Conservation (phyloP, 2,329 filamentous ascomycete genomes). For the Fusarium sp. region DNA sequence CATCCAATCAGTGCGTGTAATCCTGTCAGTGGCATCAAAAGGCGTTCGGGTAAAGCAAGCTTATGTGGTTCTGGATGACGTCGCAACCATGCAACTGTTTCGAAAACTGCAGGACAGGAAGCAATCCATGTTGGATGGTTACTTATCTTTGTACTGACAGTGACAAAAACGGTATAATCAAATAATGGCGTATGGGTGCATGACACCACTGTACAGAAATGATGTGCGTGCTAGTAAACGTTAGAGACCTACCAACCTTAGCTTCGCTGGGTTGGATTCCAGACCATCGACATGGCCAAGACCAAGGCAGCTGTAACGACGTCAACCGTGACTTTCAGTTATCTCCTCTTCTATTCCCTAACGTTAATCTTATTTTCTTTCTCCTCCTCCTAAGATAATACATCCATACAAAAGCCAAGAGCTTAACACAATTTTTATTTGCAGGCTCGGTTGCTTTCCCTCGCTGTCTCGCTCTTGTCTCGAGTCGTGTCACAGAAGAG, state of each 20-base stretch:
- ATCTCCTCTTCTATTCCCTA: slow-evolving; percentile 6
- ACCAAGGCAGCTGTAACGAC: slow-evolving; percentile 27
- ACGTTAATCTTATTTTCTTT: neutral
- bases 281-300: slow-evolving; percentile 17
- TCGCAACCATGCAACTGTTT: slow-evolving; percentile 35
- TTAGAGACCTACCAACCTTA: slow-evolving; percentile 4
- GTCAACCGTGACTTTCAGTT: slow-evolving; percentile 20
- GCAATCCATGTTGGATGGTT: slow-evolving; percentile 15
- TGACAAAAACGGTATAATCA: slow-evolving; percentile 8
- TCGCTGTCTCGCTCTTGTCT: slow-evolving; percentile 38
- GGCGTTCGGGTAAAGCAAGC: slow-evolving; percentile 36
- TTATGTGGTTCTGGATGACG: slow-evolving; percentile 37
- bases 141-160: slow-evolving; percentile 4
- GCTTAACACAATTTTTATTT: neutral
- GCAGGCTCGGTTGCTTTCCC: neutral
- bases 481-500: slow-evolving; percentile 39
- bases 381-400: neutral
- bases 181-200: slow-evolving; percentile 19
- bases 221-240: slow-evolving; percentile 19
- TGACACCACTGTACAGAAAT: slow-evolving; percentile 36
- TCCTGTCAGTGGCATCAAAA: slow-evolving; percentile 14
- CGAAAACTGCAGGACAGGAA: slow-evolving; percentile 24
- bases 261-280: slow-evolving; percentile 18
- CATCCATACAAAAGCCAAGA: slow-evolving; percentile 25
- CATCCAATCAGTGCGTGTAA: slow-evolving; percentile 17